Percentiles rank a stretch among this genome's conserved stretches.
Evolutionary conservation across 257 asterid species (phyloP).

Genomic region (Lycium ferocissimum): DNA sequence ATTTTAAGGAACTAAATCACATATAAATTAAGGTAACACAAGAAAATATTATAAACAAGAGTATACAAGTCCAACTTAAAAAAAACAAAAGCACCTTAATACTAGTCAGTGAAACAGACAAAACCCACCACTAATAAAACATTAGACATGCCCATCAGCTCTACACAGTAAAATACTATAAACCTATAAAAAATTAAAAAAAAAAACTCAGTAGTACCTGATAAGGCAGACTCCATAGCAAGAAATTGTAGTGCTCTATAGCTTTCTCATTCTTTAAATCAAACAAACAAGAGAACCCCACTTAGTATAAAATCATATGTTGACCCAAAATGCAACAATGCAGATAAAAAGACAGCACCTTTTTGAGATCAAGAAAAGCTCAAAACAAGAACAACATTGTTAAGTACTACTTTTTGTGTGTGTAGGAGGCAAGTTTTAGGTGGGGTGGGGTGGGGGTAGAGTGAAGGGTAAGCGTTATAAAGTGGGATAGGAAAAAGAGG

Average conservation of each 20-base stretch:
- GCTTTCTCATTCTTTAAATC: constrained; percentile 37
- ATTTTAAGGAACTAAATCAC: not conserved
- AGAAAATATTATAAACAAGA: not conserved
- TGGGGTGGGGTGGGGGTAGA: not conserved
- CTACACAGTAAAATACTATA: constrained; percentile 17
- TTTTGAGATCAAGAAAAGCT: constrained; percentile 26
- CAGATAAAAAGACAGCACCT: constrained; percentile 13
- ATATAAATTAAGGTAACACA: not conserved
- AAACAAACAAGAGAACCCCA: constrained; percentile 18
- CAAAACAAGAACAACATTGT: constrained; percentile 28
- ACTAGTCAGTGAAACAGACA: not conserved
- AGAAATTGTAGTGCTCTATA: constrained; percentile 36
- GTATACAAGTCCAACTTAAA: not conserved
- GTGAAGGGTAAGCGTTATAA: constrained; percentile 26
- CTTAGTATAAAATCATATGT: not conserved
- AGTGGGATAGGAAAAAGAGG: not conserved
- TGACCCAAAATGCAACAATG: constrained; percentile 14
- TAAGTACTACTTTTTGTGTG: not conserved
- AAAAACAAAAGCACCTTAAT: not conserved
- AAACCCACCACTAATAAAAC: constrained; percentile 26
- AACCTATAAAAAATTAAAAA: not conserved
- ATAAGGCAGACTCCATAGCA: constrained; percentile 36
- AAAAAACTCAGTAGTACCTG: constrained; percentile 35
- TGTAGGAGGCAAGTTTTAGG: not conserved
- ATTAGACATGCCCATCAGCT: constrained; percentile 10